Evolutionary conservation across 306 rosid species (phyloP).

Genomic region (Hylodesmum podocarpum): DNA sequence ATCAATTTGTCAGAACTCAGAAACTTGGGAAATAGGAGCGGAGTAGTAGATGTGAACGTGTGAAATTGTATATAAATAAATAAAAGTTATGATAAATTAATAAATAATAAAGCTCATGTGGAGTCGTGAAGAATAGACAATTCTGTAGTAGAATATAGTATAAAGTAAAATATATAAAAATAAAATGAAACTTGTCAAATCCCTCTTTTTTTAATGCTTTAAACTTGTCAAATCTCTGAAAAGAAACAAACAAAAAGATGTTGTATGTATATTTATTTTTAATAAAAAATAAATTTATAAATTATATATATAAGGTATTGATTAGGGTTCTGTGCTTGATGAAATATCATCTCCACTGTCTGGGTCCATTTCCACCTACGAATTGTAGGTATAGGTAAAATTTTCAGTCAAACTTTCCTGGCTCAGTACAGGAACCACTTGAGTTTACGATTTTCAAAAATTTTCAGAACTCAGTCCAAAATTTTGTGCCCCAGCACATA

Average conservation of each 20-base stretch:
- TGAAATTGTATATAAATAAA: constrained; percentile 3
- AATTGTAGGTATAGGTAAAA: constrained; percentile 17
- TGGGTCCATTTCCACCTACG: constrained; percentile 28
- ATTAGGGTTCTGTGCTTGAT: constrained; percentile 58
- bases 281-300: neutral
- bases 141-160: neutral
- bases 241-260: neutral
- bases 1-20: constrained; percentile 40
- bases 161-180: neutral
- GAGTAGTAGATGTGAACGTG: constrained; percentile 16
- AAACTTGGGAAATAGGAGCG: constrained; percentile 29
- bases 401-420: constrained; percentile 47
- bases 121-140: constrained; percentile 13
- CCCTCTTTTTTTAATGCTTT: too few relatives aligned
- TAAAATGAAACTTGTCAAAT: neutral
- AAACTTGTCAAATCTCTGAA: constrained; percentile 19
- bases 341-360: constrained; percentile 20
- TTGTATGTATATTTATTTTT: neutral
- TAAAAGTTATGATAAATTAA: neutral
- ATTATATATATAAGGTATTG: constrained; percentile 26
- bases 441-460: constrained; percentile 39
- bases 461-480: constrained; percentile 16
- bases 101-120: constrained; percentile 13
- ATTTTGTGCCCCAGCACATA: neutral
- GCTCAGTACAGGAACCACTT: constrained; percentile 37